Evolutionary conservation across 2,329 filamentous ascomycete species (phyloP).

Genomic region (Calonectria hawksworthii): DNA sequence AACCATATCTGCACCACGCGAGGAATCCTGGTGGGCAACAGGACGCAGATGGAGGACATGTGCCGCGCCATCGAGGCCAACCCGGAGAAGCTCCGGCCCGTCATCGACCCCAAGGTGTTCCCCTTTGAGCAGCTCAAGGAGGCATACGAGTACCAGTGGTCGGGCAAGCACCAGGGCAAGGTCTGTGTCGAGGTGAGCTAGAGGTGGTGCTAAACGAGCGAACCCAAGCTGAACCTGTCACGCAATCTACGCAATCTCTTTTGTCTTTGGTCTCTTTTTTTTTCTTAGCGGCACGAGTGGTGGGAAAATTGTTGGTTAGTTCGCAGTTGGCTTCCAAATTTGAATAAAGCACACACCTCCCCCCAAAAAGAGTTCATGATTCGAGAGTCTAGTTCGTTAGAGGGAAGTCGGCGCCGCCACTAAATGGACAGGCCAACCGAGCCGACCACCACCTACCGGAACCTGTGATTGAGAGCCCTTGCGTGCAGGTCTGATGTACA

Average conservation of each 20-base stretch:
- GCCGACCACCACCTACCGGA: neutral
- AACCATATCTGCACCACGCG: slow-evolving; percentile 56
- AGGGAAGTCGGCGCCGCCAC: neutral
- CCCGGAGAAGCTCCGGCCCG: slow-evolving; percentile 58
- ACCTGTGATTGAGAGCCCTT: slow-evolving; percentile 1
- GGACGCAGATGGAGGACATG: slow-evolving; percentile 66
- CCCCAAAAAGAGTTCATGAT: neutral
- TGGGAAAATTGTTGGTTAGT: neutral
- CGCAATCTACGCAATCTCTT: neutral
- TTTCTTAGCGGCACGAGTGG: neutral
- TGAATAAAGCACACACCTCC: neutral
- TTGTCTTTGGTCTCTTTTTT: neutral
- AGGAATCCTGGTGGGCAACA: slow-evolving; percentile 61
- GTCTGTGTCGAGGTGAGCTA: slow-evolving; percentile 51
- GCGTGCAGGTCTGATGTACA: neutral
- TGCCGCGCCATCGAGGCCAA: slow-evolving; percentile 62
- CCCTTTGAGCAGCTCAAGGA: slow-evolving; percentile 60
- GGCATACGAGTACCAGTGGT: slow-evolving; percentile 58
- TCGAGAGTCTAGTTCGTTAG: neutral
- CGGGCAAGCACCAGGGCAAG: slow-evolving; percentile 57
- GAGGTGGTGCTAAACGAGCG: neutral
- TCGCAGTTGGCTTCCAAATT: neutral
- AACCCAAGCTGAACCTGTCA: neutral
- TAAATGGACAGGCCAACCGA: neutral
- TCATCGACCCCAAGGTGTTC: slow-evolving; percentile 63